Percentiles rank a stretch among this genome's conserved stretches.
phyloP scores from a whole-genome alignment of 2,329 filamentous ascomycete species.

The Penicillium sclerotiorum region DNA sequence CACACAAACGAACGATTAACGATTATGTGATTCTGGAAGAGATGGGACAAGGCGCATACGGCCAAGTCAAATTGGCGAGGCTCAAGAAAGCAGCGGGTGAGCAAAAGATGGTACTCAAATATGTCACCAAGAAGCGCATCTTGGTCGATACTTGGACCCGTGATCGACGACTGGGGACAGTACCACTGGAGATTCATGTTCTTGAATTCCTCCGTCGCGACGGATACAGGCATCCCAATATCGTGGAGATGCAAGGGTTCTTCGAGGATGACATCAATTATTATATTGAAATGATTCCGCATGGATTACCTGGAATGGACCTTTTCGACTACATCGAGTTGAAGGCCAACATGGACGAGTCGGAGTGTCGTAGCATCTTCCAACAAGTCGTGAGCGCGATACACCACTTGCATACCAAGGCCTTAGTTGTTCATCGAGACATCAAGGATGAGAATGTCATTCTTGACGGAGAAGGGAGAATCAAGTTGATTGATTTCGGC shows the following conservation, averaged over 20 bases:
- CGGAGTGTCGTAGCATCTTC: conserved; percentile 92
- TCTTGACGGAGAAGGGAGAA: conserved; percentile 88
- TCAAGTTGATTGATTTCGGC: conserved; percentile 97
- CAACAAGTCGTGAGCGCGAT: conserved; percentile 87
- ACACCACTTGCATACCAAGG: conserved; percentile 87
- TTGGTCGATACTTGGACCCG: conserved; percentile 98
- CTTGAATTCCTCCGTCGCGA: conserved; percentile 86
- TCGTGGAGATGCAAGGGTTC: conserved; percentile 70
- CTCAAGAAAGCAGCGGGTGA: conserved; percentile 72
- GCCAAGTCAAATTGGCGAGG: conserved; percentile 91
- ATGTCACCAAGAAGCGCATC: conserved; percentile 94
- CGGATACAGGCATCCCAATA: conserved; percentile 65
- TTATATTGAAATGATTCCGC: conserved; percentile 96
- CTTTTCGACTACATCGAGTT: conserved; percentile 98
- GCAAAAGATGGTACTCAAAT: conserved; percentile 90
- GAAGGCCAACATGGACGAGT: conserved; percentile 92
- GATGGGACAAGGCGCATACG: conserved; percentile 97
- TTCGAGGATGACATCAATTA: conserved; percentile 75
- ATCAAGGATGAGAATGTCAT: conserved; percentile 99
- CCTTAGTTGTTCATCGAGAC: conserved; percentile 90
- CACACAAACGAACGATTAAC: conserved; percentile 77
- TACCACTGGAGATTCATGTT: conserved; percentile 95
- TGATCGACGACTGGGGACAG: conserved; percentile 87
- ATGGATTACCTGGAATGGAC: conserved; percentile 95
- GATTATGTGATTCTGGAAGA: conserved; percentile 94